Conservation (phyloP, 2,329 filamentous ascomycete species). For the Seiridium unicorne region DNA sequence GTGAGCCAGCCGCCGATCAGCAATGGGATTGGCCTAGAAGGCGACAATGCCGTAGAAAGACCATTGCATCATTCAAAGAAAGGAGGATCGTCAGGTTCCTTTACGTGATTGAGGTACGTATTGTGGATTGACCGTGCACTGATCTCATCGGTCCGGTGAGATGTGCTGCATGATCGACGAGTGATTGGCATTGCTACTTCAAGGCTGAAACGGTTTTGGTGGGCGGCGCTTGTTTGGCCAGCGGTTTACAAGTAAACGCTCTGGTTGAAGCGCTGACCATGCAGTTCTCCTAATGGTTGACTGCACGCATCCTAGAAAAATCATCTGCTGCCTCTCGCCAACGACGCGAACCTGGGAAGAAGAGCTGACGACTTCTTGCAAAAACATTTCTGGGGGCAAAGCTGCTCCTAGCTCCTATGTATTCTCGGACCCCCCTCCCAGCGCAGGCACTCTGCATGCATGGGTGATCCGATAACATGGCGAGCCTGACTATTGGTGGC, state of each 20-base stretch:
- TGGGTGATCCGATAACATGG: not conserved
- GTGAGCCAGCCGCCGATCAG: too few species aligned
- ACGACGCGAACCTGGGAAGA: too few species aligned
- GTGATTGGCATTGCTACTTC: slow-evolving; percentile 13
- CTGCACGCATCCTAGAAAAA: not conserved
- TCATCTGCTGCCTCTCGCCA: too few species aligned
- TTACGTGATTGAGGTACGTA: not conserved
- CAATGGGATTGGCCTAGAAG: too few species aligned
- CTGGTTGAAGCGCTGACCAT: not conserved
- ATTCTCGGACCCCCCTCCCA: not conserved
- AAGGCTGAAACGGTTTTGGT: slow-evolving; percentile 22
- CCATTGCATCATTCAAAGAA: too few species aligned
- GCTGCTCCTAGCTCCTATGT: not conserved
- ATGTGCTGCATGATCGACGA: slow-evolving; percentile 19
- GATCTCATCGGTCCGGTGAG: slow-evolving; percentile 8
- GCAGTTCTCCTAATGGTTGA: not conserved
- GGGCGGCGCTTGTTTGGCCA: not conserved
- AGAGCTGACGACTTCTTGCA: not conserved
- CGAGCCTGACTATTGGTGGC: slow-evolving; percentile 1
- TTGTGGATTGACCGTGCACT: not conserved
- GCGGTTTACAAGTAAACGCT: not conserved
- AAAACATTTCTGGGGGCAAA: not conserved
- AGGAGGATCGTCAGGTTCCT: too few species aligned
- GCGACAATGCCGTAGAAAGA: too few species aligned
- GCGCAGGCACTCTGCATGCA: not conserved